phyloP scores from a whole-genome alignment of 2,329 filamentous ascomycete species.

The Ophiostoma perfectum region DNA sequence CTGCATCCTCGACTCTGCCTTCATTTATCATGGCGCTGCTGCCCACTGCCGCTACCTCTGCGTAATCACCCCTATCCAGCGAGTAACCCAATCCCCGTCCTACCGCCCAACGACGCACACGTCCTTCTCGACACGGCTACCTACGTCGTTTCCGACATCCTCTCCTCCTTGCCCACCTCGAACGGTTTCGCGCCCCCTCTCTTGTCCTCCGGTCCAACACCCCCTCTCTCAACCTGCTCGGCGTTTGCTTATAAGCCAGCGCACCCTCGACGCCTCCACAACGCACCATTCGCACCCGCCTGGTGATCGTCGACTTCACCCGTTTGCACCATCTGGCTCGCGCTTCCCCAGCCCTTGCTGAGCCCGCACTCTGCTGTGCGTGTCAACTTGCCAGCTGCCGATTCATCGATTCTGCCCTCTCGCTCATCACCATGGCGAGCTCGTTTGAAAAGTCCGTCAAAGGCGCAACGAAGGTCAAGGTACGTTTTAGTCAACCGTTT shows the following conservation, averaged over 20 bases:
- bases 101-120: conserved; percentile 7
- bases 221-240: not conserved
- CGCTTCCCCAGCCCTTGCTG: not conserved
- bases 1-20: not conserved
- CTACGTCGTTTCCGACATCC: not conserved
- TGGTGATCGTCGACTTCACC: not conserved
- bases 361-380: not conserved
- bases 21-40: conserved; percentile 20
- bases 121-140: conserved; percentile 8
- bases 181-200: not conserved
- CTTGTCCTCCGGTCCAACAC: not conserved
- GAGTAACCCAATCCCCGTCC: not conserved
- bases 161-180: not conserved
- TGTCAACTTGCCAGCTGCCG: not conserved
- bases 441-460: conserved; percentile 99
- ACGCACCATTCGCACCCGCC: not conserved
- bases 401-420: not conserved
- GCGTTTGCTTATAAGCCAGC: not conserved
- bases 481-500: conserved; percentile 36
- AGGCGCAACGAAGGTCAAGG: conserved; percentile 97
- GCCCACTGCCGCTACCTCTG: conserved; percentile 13
- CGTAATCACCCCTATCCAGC: conserved; percentile 15
- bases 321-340: not conserved
- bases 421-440: conserved; percentile 56
- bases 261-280: not conserved